Evolutionary conservation across 116 monocot species (phyloP), one percentile per base, ranked within the genome.

Genomic region (Trichopus zeylanicus): DNA sequence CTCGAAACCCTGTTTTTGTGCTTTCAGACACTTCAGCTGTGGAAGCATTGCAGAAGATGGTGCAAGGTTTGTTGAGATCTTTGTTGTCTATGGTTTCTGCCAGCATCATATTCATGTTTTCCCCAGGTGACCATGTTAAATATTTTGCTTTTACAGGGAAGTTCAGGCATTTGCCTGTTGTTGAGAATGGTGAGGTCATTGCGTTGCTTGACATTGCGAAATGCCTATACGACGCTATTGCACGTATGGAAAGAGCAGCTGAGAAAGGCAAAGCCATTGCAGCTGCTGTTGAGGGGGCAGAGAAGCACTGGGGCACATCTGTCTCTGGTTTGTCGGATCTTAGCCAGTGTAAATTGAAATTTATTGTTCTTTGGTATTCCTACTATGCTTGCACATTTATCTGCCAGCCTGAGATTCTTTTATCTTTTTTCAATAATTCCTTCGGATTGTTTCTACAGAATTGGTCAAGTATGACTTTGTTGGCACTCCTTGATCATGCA

Each of bases 1-100:
- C 98, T 18, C 63, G 78, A 55, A 88, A 84, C 48, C 98, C 98
- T 60, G 60, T 82, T 31, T 98, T 98, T 70, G 91, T 98, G 64
- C 98, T 98, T 59, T 87, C 98, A 30, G 98, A 98, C 64, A 98
- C 98, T 37, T 55, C 91, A 48, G 98, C 98, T 25, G 87, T 98
- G 26, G 98, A 98, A 66, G 98, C 98, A 71, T 68, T 98, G 62
- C 98, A 98, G 60, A 98, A 98, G 72, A 98, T 98, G 98, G 87
- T 98, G 26, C 82, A 78, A 86, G 94, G 94, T 94, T 71, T 60
- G 66, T 75, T 23, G 32, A n/a, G 26, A 30, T 27, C 46, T 9
- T 24, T 4, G 19, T n/a, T 21, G 23, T 1, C 42, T 13, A 42
- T 42, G 42, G n/a, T 42, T 42, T n/a, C 32, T 33, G 32, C 32